Percentiles rank a stretch among this genome's conserved stretches.
These are phyloP conservation scores for Candida insectorum DNA, from an alignment of 805 yeast genomes.

Conservation along the genomic window DNA sequence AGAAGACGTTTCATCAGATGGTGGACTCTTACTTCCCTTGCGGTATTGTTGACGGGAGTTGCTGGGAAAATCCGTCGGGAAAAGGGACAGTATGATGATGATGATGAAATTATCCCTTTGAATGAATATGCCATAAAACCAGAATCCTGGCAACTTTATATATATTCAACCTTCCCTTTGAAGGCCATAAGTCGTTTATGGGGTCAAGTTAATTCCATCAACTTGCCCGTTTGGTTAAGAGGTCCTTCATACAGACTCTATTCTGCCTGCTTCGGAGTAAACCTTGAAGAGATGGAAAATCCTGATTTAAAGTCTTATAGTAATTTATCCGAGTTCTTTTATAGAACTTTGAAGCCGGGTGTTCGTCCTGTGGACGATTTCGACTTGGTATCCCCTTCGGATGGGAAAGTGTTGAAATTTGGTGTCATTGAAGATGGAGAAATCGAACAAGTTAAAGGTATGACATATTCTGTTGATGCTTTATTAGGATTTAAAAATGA, in stretches of 20 bases:
- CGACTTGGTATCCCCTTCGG: constrained; percentile 84
- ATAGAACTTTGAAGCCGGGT: constrained; percentile 74
- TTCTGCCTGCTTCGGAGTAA: constrained; percentile 78
- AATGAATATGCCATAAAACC: constrained; percentile 51
- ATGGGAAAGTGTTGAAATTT: constrained; percentile 82
- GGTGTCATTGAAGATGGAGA: constrained; percentile 81
- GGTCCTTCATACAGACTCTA: constrained; percentile 78
- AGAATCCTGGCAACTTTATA: constrained; percentile 84
- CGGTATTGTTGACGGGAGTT: constrained; percentile 53
- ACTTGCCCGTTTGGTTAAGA: constrained; percentile 85
- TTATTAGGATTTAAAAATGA: constrained; percentile 64
- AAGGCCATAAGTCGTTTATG: constrained; percentile 88
- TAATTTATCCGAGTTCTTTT: constrained; percentile 89
- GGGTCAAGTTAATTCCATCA: constrained; percentile 86
- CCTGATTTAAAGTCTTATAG: constrained; percentile 70
- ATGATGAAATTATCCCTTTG: constrained; percentile 23
- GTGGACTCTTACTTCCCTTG: constrained; percentile 54
- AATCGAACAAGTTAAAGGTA: constrained; percentile 95
- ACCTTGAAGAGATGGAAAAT: constrained; percentile 84
- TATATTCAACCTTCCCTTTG: constrained; percentile 86
- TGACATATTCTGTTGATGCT: constrained; percentile 87
- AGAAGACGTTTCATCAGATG: constrained; percentile 42
- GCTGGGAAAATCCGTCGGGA: constrained; percentile 45
- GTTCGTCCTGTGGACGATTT: constrained; percentile 69
- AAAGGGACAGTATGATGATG: constrained; percentile 24